Conservation (phyloP, 2,329 filamentous ascomycete genomes). For the Botrytis sinoallii region DNA sequence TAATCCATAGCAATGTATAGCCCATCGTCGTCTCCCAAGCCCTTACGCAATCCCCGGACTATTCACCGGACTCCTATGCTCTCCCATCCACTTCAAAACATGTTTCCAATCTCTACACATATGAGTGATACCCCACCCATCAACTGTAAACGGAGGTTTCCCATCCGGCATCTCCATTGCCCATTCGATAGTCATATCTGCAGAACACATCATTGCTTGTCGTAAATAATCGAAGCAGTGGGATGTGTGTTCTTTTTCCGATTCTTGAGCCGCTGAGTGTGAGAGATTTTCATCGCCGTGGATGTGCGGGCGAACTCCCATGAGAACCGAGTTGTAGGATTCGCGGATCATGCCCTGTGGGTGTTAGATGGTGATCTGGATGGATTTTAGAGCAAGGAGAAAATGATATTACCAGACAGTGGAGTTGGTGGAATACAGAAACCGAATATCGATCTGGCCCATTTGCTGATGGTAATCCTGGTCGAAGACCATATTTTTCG, state of each 20-base stretch:
- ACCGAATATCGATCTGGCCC: slow-evolving; percentile 8
- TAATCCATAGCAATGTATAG: background rate
- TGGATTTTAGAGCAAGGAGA: background rate
- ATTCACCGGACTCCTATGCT: slow-evolving; percentile 6
- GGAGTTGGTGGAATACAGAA: slow-evolving; percentile 18
- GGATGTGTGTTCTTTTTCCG: background rate
- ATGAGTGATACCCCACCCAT: slow-evolving; percentile 20
- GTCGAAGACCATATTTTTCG: background rate
- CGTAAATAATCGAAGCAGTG: slow-evolving; percentile 21
- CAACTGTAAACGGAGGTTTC: background rate
- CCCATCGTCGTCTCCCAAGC: background rate
- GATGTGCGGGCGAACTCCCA: background rate
- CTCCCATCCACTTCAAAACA: slow-evolving; percentile 1
- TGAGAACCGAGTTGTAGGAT: slow-evolving; percentile 5
- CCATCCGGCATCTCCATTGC: background rate
- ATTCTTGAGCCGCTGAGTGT: background rate
- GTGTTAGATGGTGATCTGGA: background rate
- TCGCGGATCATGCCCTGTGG: slow-evolving; percentile 15
- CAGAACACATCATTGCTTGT: slow-evolving; percentile 19
- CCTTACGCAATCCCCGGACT: background rate
- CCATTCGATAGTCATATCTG: slow-evolving; percentile 18
- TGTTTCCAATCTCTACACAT: slow-evolving; percentile 6
- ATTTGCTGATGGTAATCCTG: background rate
- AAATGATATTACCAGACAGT: slow-evolving; percentile 2
- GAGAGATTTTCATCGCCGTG: slow-evolving; percentile 1